Evolutionary conservation across 805 yeast genomes (phyloP).

Genomic region (Teunomyces panamensis): DNA sequence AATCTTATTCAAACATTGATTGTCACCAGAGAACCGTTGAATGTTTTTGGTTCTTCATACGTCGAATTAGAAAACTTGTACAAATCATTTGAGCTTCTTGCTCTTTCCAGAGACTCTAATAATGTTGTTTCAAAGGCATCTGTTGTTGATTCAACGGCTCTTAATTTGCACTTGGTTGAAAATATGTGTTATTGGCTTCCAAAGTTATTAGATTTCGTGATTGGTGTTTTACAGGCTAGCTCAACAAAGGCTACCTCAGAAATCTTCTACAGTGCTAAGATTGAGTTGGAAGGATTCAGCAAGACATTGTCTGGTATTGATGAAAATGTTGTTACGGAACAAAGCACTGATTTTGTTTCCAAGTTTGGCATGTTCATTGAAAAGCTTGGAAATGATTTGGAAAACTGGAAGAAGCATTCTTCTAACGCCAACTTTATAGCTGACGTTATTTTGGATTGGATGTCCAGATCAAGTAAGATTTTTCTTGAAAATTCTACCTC

Average conservation of each 20-base stretch:
- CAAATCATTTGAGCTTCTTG: constrained; percentile 13
- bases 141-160: constrained; percentile 14
- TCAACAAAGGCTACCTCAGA: constrained; percentile 8
- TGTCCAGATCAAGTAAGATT: constrained; percentile 12
- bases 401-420: constrained; percentile 32
- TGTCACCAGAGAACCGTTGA: constrained; percentile 49
- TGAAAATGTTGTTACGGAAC: constrained; percentile 10
- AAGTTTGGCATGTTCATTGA: constrained; percentile 18
- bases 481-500: constrained; percentile 9
- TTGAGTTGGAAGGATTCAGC: constrained; percentile 12
- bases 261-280: constrained; percentile 16
- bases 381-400: constrained; percentile 24
- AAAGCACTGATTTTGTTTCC: constrained; percentile 16
- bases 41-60: constrained; percentile 20
- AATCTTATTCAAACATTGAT: constrained; percentile 61
- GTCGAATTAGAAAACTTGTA: constrained; percentile 11
- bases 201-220: constrained; percentile 33
- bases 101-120: constrained; percentile 10
- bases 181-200: constrained; percentile 31
- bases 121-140: constrained; percentile 14
- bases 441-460: constrained; percentile 49
- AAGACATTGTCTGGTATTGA: constrained; percentile 20
- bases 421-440: constrained; percentile 43
- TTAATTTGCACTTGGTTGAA: constrained; percentile 15
- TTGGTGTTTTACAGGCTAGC: constrained; percentile 12